Percentiles rank a stretch among this genome's conserved stretches.
Evolutionary conservation across 2,329 filamentous ascomycete species (phyloP).

Genomic region (Nemania diffusa): DNA sequence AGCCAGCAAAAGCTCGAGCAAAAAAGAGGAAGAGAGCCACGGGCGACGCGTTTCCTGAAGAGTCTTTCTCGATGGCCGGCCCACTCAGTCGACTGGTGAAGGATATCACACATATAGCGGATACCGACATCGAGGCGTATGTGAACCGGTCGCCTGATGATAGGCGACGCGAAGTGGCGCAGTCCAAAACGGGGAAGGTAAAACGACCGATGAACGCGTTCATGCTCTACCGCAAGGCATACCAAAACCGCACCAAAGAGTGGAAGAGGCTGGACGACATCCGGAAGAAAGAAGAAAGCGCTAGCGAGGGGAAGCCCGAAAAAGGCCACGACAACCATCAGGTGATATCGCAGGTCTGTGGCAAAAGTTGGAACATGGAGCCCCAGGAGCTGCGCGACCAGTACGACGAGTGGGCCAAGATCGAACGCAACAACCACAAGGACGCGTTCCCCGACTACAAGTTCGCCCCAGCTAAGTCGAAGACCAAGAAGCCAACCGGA

Average conservation of each 20-base stretch:
- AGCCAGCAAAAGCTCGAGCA: slow-evolving; percentile 52
- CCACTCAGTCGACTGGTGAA: slow-evolving; percentile 78
- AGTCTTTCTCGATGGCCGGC: slow-evolving; percentile 63
- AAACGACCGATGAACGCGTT: slow-evolving; percentile 97
- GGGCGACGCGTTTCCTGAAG: slow-evolving; percentile 52
- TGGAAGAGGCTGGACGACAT: slow-evolving; percentile 70
- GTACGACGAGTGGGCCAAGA: slow-evolving; percentile 81
- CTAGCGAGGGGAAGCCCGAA: slow-evolving; percentile 32
- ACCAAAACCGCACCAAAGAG: slow-evolving; percentile 84
- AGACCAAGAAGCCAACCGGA: slow-evolving; percentile 49
- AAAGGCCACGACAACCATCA: slow-evolving; percentile 81
- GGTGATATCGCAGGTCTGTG: slow-evolving; percentile 87
- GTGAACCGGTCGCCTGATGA: slow-evolving; percentile 76
- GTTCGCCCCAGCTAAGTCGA: slow-evolving; percentile 84
- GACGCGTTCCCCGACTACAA: slow-evolving; percentile 91
- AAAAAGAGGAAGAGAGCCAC: slow-evolving; percentile 56
- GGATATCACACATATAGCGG: slow-evolving; percentile 67
- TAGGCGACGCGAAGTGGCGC: slow-evolving; percentile 74
- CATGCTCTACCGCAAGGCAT: slow-evolving; percentile 96
- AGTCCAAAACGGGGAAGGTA: slow-evolving; percentile 77
- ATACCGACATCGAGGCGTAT: slow-evolving; percentile 83
- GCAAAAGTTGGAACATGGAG: slow-evolving; percentile 86
- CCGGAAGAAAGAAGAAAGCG: slow-evolving; percentile 31
- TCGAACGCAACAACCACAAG: slow-evolving; percentile 86
- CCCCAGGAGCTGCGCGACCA: slow-evolving; percentile 75